Evolutionary conservation across 495 filamentous ascomycete species (phyloP), one percentile per base, ranked within the genome.

Genomic region (Aspergillus baeticus): DNA sequence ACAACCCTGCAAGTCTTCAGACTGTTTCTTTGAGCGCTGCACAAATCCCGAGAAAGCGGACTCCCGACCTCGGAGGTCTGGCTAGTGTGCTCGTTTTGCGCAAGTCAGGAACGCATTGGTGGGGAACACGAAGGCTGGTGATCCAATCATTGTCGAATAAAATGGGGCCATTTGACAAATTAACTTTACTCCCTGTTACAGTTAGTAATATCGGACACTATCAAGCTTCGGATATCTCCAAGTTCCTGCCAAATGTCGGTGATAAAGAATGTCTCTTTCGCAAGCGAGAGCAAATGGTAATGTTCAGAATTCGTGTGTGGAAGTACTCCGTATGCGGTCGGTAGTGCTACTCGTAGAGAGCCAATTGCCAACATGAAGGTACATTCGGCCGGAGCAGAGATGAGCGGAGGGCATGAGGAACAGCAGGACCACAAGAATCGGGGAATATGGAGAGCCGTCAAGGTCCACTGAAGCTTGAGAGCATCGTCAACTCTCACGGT

Each of bases 41-140:
- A n/a, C 7, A 49, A 49, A 45, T 29, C 10, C 42, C 42, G 13
- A 18, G 42, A 15, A 45, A 5, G 42, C 20, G 34, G 33, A n/a
- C 18, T 34, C 47, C 34, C 47, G 47, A 38, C 20, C 20, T 36
- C 47, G 47, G 47, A 50, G 46, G 6, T 33, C 34, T 50, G 33
- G 22, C 48, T 58, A 38, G 51, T 55, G 37, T 35, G 17, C 34
- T 49, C 44, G 38, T 64, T 46, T 37, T 55, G 58, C 51, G 33
- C 62, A 68, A 68, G 65, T 68, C 65, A 68, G 65, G 65, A 65
- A 68, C 62, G 60, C 65, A 58, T 61, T 46, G 31, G 59, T 66
- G 64, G 61, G 53, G 61, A 63, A 61, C 50, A 61, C 60, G 51
- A 67, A 55, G 55, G 37, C 38, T 38, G 26, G 43, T 36, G 17